Evolutionary conservation across 345 rosid genomes (phyloP), one percentile per base, ranked within the genome.

Genomic region (Camelina hispida): DNA sequence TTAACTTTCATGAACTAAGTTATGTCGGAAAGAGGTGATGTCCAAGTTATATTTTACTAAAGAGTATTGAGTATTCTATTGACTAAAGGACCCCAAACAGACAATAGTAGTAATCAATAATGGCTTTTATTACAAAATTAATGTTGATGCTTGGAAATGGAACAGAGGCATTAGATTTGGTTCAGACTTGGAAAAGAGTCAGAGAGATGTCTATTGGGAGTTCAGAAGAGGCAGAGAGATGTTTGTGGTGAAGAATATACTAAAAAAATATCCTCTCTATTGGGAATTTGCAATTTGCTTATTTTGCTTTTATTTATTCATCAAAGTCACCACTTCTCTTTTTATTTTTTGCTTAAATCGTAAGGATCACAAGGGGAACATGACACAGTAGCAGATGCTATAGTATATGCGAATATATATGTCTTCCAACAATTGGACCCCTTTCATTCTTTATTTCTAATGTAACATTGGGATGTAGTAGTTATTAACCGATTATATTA

Each of bases 171-270:
- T 47, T 74, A 25, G 66, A 65, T 65, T 56, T 74, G 63, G 64
- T 58, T 58, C 34, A 66, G 22, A 35, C 42, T 9, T 18, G 37
- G 1, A 16, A 30, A 30, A 15, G 35, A 54, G 9, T 10, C 11
- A 37, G 32, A 50, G 63, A 52, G 42, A 30, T 66, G 77, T 68
- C 83, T 60, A 72, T 70, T 77, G 80, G 66, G 61, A 46, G 47
- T 13, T 63, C 53, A 69, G 66, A 70, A 63, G 72, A 71, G 76
- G 71, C 67, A 55, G 69, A 61, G 54, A 56, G 14, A 17, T 48
- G 12, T 47, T 38, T 25, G 17, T 25, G 17, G 22, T 20, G 51
- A 48, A 64, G 60, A 48, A 77, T 77, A 71, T 63, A 34, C 77
- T 42, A 9, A 43, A 66, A 47, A 7, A 73, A 30, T 56, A 62